Base-by-base conservation (phyloP, 192 early-diverging fungal species). In the Pilaira anomala region DNA sequence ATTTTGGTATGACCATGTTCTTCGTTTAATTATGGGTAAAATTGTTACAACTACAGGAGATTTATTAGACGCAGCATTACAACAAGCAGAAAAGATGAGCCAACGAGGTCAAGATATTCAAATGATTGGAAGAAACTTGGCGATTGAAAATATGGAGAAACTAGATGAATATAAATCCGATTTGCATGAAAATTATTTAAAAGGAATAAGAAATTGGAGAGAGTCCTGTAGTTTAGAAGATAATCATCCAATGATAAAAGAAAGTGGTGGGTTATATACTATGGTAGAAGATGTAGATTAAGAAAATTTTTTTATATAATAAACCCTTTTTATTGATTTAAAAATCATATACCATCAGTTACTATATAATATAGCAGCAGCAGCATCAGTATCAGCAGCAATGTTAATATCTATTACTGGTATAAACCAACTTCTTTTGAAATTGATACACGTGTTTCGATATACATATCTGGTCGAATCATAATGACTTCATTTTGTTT, bases 1-100 rank as follows among this genome's bases (percentile, higher is more conserved):
- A 18, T 84, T 76, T 73, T 84, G 82, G 82, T 84, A 84, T 48
- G 78, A 84, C 49, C 71, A 81, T 60, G 78, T 84, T 19, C 76
- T 79, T 8, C 62, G 82, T 50, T 67, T 76, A 30, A 54, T 78
- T 7, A 61, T 84, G 40, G 82, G 82, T 9, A 54, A 77, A 39
- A 46, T 84, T 2, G 21, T 84, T 19, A 78, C 76, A 3, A 64
- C 72, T 14, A 76, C 78, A 19, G 82, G 82, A 9, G 80, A 79
- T 36, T 73, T 84, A 33, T 28, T 84, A 11, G 71, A 78, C 49
- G 68, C 80, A n/a, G 82, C 82, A 9, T 46, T 74, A 24, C 59
- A 69, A 33, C 67, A 68, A 39, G 72, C 72, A 41, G 63, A 74
- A 48, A 74, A 74, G 26, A 74, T 74, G 72, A 57, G 67, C 0